Conservation (phyloP, 345 rosid species). For the Hypericum androsaemum region DNA sequence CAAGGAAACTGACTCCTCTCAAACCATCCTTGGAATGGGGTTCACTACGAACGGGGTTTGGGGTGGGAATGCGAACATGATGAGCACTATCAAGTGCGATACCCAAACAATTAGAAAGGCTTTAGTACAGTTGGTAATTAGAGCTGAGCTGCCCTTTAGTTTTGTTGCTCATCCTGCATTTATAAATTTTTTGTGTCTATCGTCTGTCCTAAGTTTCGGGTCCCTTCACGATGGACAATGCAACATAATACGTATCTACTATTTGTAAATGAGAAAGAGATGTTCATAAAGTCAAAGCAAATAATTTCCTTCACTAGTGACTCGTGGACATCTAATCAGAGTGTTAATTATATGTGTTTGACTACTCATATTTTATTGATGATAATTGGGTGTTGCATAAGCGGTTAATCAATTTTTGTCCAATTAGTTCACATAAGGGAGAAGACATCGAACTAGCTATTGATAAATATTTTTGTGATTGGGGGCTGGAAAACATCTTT, state of each 20-base stretch:
- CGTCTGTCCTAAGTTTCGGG: not conserved
- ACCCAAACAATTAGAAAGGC: too few relatives aligned
- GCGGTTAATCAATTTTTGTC: slow-evolving; percentile 2
- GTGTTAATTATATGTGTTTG: not conserved
- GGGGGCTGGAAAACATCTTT: not conserved
- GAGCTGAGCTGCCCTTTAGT: too few relatives aligned
- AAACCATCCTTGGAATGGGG: too few relatives aligned
- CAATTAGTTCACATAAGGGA: not conserved
- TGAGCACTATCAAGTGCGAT: too few relatives aligned
- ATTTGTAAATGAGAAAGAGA: not conserved
- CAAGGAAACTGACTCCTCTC: too few relatives aligned
- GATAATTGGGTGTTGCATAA: slow-evolving; percentile 1
- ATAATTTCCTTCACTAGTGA: not conserved
- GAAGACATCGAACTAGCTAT: not conserved
- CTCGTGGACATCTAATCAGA: not conserved
- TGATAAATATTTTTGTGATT: slow-evolving; percentile 1
- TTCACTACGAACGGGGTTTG: too few relatives aligned
- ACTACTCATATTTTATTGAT: slow-evolving; percentile 11
- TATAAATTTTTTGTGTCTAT: not conserved
- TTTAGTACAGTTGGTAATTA: too few relatives aligned
- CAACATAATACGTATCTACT: not conserved
- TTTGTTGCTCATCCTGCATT: too few relatives aligned
- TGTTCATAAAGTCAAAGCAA: not conserved
- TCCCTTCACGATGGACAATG: not conserved
- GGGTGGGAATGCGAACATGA: too few relatives aligned